These are phyloP conservation scores for Debaryomyces fabryi DNA, from an alignment of 1,139 yeast species.

Conservation along the genomic window DNA sequence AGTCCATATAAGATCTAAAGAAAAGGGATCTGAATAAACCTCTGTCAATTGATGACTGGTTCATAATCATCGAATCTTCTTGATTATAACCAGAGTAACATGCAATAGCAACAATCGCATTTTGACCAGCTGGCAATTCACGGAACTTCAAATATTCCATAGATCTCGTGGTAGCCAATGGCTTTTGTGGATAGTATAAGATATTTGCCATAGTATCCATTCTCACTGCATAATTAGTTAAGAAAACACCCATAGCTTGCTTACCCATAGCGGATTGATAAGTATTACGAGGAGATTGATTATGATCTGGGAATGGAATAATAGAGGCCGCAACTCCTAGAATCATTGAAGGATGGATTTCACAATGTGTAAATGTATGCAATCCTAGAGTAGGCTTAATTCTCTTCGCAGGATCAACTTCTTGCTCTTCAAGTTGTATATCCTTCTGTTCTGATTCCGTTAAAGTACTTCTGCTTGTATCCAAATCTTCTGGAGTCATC, in stretches of 20 bases:
- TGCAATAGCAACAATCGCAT: conserved; percentile 96
- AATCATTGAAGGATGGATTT: conserved; percentile 98
- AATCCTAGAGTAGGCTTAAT: conserved; percentile 70
- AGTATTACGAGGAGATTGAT: conserved; percentile 98
- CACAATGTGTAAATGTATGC: conserved; percentile 97
- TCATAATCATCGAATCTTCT: conserved; percentile 99
- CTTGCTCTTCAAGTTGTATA: conserved; percentile 50
- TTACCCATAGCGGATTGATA: conserved; percentile 99
- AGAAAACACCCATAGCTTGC: conserved; percentile 99
- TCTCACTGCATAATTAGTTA: conserved; percentile 93
- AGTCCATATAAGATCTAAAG: conserved; percentile 97
- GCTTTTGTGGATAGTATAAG: conserved; percentile 96
- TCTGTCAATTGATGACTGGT: conserved; percentile 95
- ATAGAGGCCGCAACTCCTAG: conserved; percentile 98
- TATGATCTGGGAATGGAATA: conserved; percentile 99
- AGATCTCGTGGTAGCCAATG: conserved; percentile 98
- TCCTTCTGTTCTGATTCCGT: conserved; percentile 49
- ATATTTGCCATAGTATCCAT: conserved; percentile 99
- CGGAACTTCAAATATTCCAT: conserved; percentile 97
- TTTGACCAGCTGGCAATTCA: conserved; percentile 99
- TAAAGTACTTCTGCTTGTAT: conserved; percentile 57
- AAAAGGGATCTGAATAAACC: conserved; percentile 94
- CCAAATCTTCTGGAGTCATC: conserved; percentile 97
- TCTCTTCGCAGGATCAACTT: conserved; percentile 80
- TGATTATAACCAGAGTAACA: conserved; percentile 99